phyloP scores from a whole-genome alignment of 2,329 filamentous ascomycete genomes.

The Venturia asperata region DNA sequence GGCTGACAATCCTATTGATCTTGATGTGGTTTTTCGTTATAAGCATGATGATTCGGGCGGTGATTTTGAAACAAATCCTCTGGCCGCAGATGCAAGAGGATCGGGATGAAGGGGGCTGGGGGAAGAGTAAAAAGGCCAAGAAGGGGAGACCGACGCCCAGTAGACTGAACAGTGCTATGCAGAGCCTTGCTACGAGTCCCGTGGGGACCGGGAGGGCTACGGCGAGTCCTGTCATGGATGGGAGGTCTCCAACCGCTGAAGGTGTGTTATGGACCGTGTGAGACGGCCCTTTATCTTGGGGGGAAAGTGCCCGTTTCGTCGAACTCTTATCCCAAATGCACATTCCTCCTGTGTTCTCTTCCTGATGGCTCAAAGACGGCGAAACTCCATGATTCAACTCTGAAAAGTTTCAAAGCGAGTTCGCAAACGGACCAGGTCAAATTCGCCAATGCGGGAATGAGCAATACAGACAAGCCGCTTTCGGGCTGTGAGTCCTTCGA shows the following conservation, averaged over 20 bases:
- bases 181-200: not conserved
- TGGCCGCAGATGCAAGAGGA: slow-evolving; percentile 69
- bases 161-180: not conserved
- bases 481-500: too few species aligned
- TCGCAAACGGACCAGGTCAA: too few species aligned
- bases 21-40: slow-evolving; percentile 64
- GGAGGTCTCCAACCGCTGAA: not conserved
- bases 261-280: not conserved
- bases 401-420: too few species aligned
- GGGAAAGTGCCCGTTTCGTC: too few species aligned
- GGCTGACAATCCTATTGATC: slow-evolving; percentile 59
- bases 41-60: slow-evolving; percentile 61
- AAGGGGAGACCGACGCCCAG: slow-evolving; percentile 10
- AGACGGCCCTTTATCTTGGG: not conserved
- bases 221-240: not conserved
- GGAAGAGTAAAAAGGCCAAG: slow-evolving; percentile 5
- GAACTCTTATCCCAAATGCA: too few species aligned
- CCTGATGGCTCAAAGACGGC: too few species aligned
- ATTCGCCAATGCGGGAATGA: too few species aligned
- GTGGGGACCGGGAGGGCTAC: not conserved
- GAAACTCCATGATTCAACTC: too few species aligned
- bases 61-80: slow-evolving; percentile 59
- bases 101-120: slow-evolving; percentile 49
- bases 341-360: too few species aligned
- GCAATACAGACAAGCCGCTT: too few species aligned